Percentiles rank a stretch among this genome's conserved stretches.
Evolutionary conservation across 495 filamentous ascomycete genomes (phyloP).

Genomic region (Penicillium antarcticum): DNA sequence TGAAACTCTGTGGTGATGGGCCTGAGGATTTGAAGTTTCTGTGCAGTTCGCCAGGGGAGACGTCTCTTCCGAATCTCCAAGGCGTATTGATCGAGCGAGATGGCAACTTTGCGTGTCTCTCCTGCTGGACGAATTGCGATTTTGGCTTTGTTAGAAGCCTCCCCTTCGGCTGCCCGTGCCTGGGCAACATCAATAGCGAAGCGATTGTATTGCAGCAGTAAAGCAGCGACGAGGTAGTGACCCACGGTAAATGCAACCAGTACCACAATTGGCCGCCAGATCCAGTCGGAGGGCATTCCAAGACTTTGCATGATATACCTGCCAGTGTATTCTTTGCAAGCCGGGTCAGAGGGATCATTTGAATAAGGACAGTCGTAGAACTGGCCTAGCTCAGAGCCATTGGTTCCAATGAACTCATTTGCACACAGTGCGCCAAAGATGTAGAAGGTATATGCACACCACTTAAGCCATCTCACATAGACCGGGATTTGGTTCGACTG

Average conservation of each 20-base stretch:
- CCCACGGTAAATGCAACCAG: conserved; percentile 53
- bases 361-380: conserved; percentile 68
- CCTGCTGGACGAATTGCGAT: conserved; percentile 46
- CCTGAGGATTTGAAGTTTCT: conserved; percentile 56
- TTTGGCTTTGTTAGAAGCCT: conserved; percentile 59
- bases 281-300: conserved; percentile 61
- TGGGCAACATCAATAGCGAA: conserved; percentile 60
- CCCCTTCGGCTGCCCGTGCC: conserved; percentile 50
- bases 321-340: conserved; percentile 64
- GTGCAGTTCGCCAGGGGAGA: conserved; percentile 36
- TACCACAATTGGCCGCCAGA: conserved; percentile 58
- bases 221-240: conserved; percentile 52
- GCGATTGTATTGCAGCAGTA: conserved; percentile 55
- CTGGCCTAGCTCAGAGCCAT: conserved; percentile 31
- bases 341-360: conserved; percentile 52
- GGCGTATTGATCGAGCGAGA: conserved; percentile 58
- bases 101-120: conserved; percentile 54
- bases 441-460: conserved; percentile 58
- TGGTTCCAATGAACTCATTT: conserved; percentile 63
- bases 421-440: conserved; percentile 61
- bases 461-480: conserved; percentile 70
- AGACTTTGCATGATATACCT: conserved; percentile 62
- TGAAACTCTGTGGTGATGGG: conserved; percentile 60
- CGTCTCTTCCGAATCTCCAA: conserved; percentile 60
- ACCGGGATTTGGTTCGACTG: conserved; percentile 68